A percentile compares a stretch with the other conserved stretches of the same genome.
phyloP scores from a whole-genome alignment of 1,284 basidiomycete genomes.

The Rhodofomes roseus region DNA sequence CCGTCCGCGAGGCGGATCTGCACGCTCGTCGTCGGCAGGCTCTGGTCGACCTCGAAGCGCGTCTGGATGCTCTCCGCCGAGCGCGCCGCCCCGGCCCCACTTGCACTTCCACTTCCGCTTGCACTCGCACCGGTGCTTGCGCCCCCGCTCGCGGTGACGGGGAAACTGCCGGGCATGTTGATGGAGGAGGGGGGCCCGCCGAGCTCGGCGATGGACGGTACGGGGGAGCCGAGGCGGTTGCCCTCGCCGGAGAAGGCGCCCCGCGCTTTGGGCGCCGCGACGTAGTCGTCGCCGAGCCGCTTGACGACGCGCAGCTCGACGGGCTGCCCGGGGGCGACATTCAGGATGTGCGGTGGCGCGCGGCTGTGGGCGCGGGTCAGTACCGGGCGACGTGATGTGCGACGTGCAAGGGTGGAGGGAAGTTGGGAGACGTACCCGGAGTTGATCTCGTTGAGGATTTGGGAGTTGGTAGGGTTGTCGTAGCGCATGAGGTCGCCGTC shows the following conservation, averaged over 20 bases:
- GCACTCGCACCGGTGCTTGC: slow-evolving; percentile 10
- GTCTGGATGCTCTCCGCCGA: slow-evolving; percentile 41
- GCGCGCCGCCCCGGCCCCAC: slow-evolving; percentile 17
- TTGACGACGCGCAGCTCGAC: slow-evolving; percentile 85
- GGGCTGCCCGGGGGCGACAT: slow-evolving; percentile 77
- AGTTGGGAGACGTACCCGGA: slow-evolving; percentile 54
- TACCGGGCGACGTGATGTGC: neutral
- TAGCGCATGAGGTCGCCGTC: slow-evolving; percentile 86
- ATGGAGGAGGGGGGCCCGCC: slow-evolving; percentile 10
- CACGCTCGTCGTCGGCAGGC: slow-evolving; percentile 83
- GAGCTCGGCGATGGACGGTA: slow-evolving; percentile 34
- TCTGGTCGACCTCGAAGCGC: slow-evolving; percentile 80
- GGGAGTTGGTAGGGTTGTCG: slow-evolving; percentile 76
- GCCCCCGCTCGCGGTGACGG: slow-evolving; percentile 18
- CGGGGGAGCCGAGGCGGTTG: slow-evolving; percentile 76
- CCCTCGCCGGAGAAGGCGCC: slow-evolving; percentile 74
- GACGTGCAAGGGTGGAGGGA: no score
- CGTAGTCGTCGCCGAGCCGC: slow-evolving; percentile 75
- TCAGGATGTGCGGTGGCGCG: slow-evolving; percentile 78
- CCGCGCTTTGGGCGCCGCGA: slow-evolving; percentile 40
- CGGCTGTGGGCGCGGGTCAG: slow-evolving; percentile 38
- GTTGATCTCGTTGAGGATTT: slow-evolving; percentile 77
- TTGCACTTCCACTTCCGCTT: slow-evolving; percentile 25
- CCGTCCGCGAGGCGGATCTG: slow-evolving; percentile 92
- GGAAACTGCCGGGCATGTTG: slow-evolving; percentile 59